These are phyloP conservation scores for Lachnellula occidentalis DNA, from an alignment of 2,329 filamentous ascomycete genomes.

Conservation along the genomic window DNA sequence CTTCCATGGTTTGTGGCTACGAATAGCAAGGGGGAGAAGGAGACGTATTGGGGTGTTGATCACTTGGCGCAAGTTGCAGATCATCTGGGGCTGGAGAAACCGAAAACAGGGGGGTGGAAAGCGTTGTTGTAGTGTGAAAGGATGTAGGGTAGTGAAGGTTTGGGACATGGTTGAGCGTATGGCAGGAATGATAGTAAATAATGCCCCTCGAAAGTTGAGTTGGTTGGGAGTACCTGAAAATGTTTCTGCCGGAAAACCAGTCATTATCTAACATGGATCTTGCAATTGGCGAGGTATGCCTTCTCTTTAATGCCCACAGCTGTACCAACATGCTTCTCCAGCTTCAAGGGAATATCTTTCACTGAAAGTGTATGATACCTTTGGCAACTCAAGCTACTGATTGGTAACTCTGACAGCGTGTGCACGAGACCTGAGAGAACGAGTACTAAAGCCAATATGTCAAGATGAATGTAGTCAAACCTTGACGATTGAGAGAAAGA, in stretches of 20 bases:
- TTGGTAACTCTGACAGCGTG: background rate
- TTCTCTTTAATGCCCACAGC: too few relatives aligned
- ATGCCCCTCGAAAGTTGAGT: background rate
- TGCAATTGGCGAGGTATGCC: too few relatives aligned
- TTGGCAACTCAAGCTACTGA: background rate
- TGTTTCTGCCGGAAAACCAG: too few relatives aligned
- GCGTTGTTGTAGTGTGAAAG: slow-evolving; percentile 17
- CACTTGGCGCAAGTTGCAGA: slow-evolving; percentile 50
- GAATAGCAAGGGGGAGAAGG: slow-evolving; percentile 46
- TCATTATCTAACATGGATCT: too few relatives aligned
- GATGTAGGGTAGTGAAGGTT: background rate
- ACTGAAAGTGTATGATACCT: background rate
- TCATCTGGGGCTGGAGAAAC: slow-evolving; percentile 44
- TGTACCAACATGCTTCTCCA: too few relatives aligned
- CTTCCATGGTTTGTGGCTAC: slow-evolving; percentile 55
- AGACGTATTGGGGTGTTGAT: slow-evolving; percentile 56
- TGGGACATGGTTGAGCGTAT: background rate
- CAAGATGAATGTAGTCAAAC: too few relatives aligned
- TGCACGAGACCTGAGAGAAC: background rate
- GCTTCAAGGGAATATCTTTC: background rate
- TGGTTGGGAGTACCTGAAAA: too few relatives aligned
- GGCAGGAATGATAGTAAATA: background rate
- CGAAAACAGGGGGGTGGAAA: slow-evolving; percentile 24
- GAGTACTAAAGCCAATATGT: too few relatives aligned
- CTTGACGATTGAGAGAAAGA: too few relatives aligned